These are phyloP conservation scores for Plectosphaerella cucumerina DNA, from an alignment of 2,329 filamentous ascomycete genomes.

Conservation along the genomic window DNA sequence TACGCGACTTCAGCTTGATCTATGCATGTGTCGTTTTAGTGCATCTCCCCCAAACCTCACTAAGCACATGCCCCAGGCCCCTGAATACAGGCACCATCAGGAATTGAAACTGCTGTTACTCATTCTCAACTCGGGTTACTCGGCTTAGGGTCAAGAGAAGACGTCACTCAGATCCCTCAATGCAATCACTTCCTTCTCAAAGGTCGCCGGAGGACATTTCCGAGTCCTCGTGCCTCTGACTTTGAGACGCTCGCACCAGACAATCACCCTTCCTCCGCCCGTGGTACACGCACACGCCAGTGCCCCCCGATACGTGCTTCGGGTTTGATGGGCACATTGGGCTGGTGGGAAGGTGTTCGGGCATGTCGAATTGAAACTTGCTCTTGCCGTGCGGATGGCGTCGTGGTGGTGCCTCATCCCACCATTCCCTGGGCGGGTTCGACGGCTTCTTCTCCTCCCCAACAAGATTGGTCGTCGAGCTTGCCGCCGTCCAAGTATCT, in stretches of 20 bases:
- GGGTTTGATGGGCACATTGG: constrained; percentile 47
- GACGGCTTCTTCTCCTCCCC: neutral
- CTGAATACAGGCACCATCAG: too few relatives aligned
- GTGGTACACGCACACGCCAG: constrained; percentile 47
- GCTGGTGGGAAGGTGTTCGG: constrained; percentile 46
- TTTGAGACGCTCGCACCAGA: constrained; percentile 1
- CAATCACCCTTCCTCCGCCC: constrained; percentile 26
- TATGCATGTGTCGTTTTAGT: too few relatives aligned
- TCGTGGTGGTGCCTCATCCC: constrained; percentile 23
- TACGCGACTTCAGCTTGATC: too few relatives aligned
- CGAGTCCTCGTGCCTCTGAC: constrained; percentile 9
- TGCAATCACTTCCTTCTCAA: too few relatives aligned
- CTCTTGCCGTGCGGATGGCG: constrained; percentile 4
- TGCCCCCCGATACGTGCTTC: constrained; percentile 38
- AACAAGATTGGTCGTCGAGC: constrained; percentile 3
- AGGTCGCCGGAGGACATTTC: constrained; percentile 10
- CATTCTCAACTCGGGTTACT: too few relatives aligned
- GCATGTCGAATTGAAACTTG: constrained; percentile 44
- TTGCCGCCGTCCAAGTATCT: constrained; percentile 8
- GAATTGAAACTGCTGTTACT: too few relatives aligned
- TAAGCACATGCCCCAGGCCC: too few relatives aligned
- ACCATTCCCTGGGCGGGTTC: constrained; percentile 27
- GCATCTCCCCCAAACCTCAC: too few relatives aligned
- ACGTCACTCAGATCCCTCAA: too few relatives aligned
- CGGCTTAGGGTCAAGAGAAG: too few relatives aligned